Evolutionary conservation across 2,329 filamentous ascomycete species (phyloP), one percentile per base, ranked within the genome.

Genomic region (Alternaria arborescens): DNA sequence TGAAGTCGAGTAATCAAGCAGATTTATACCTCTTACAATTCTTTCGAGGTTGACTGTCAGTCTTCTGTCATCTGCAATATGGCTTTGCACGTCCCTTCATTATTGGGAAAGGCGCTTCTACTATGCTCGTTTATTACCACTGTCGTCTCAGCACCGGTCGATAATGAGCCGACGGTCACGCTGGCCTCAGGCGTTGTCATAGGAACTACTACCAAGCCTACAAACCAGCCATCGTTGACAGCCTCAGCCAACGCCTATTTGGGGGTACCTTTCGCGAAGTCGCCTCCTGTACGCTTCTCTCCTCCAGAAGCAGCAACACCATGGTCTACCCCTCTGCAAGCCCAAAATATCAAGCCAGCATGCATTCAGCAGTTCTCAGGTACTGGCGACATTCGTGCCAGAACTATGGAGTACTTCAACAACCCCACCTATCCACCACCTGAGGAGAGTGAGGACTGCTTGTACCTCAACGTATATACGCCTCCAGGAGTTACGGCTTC

Each of bases 401-500:
- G 28, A 65, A 68, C 20, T 51, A 63, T 38, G 47, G 61, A n/a
- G 54, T 57, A 51, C 22, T 60, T 55, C 52, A 68, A 44, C 26
- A 65, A 68, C 44, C 64, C 58, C 3, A 16, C 38, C 18, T 63
- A 62, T n/a, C 58, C 62, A 10, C 55, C 62, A 3, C 5, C 54
- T 0, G 55, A 58, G 30, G 71, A 74, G 43, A 71, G 64, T 24
- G 78, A 81, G 40, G 77, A 81, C 54, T 81, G 79, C 58, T 55
- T 81, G 18, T 74, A 78, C n/a, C 67, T 80, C 2, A 79, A 81
- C 51, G 72, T 80, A 1, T 73, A 70, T 20, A 72, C 67, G 5
- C 77, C 72, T 14, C 52, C 22, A 24, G 58, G 4, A 58, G 51
- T 16, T 40, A 58, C 20, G 44, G 30, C 20, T 24, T 61, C 32